phyloP scores from a whole-genome alignment of 495 filamentous ascomycete genomes.

The Barbatosphaeria neglecta region DNA sequence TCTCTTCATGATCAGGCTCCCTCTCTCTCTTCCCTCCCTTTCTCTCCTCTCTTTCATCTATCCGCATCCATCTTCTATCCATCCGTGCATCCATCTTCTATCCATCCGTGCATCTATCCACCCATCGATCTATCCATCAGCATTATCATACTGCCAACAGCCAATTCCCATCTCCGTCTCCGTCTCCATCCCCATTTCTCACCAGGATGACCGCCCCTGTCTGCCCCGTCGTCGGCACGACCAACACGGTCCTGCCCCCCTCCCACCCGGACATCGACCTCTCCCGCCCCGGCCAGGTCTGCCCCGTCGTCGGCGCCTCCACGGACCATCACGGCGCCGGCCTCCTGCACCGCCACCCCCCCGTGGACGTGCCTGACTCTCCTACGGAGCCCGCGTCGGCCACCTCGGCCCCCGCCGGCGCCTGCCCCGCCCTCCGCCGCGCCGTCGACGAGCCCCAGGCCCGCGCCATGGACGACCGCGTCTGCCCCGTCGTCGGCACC shows the following conservation, averaged over 20 bases:
- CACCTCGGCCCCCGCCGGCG: constrained; percentile 12
- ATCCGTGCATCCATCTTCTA: too few relatives aligned
- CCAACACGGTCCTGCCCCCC: constrained; percentile 30
- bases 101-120: too few relatives aligned
- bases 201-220: too few relatives aligned
- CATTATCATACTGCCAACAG: too few relatives aligned
- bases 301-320: constrained; percentile 32
- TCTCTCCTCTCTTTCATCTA: too few relatives aligned
- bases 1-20: too few relatives aligned
- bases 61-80: too few relatives aligned
- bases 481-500: constrained; percentile 35
- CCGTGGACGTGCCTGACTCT: constrained; percentile 14
- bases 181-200: too few relatives aligned
- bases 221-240: constrained; percentile 32
- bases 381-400: constrained; percentile 15
- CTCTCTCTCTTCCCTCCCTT: too few relatives aligned
- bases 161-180: too few relatives aligned
- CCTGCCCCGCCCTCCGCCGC: constrained; percentile 27
- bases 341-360: constrained; percentile 29
- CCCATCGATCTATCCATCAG: too few relatives aligned
- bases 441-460: constrained; percentile 30
- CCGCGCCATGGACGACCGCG: constrained; percentile 32
- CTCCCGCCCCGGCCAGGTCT: constrained; percentile 28
- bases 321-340: constrained; percentile 33
- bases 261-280: constrained; percentile 31